Percentiles rank a stretch among this genome's conserved stretches.
These are phyloP conservation scores for Nakaseomyces delphensis DNA, from an alignment of 1,139 yeast species.

Conservation along the genomic window DNA sequence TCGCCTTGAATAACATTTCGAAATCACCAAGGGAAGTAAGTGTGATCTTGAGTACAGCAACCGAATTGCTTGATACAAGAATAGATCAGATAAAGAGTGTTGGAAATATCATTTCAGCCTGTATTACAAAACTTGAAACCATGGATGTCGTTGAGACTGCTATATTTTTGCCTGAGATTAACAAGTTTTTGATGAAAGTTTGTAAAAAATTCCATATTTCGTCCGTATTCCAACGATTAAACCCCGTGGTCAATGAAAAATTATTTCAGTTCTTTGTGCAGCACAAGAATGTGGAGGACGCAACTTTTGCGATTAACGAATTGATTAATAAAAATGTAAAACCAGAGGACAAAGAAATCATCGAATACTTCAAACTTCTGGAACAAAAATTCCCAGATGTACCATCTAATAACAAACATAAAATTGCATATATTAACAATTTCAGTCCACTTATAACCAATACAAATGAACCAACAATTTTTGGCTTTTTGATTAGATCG, in stretches of 20 bases:
- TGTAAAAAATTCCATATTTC: slow-evolving; percentile 9
- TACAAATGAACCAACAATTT: slow-evolving; percentile 11
- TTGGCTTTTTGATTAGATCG: slow-evolving; percentile 15
- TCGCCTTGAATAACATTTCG: neutral
- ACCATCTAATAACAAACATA: slow-evolving; percentile 1
- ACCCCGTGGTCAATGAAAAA: slow-evolving; percentile 12
- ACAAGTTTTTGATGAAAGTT: neutral
- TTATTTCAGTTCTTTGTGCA: slow-evolving; percentile 12
- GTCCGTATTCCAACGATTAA: slow-evolving; percentile 11
- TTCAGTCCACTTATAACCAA: slow-evolving; percentile 16
- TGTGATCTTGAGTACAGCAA: neutral
- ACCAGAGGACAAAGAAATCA: slow-evolving; percentile 12
- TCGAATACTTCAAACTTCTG: slow-evolving; percentile 13
- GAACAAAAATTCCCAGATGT: slow-evolving; percentile 12
- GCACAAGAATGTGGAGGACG: slow-evolving; percentile 11
- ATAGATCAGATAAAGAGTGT: slow-evolving; percentile 5
- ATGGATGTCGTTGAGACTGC: neutral
- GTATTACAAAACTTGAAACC: neutral
- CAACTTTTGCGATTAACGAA: slow-evolving; percentile 12
- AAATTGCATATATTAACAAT: slow-evolving; percentile 13
- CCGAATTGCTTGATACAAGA: neutral
- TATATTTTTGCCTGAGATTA: neutral
- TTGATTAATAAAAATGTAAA: slow-evolving; percentile 12
- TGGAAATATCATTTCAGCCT: neutral
- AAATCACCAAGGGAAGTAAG: neutral